Percentiles rank a stretch among this genome's conserved stretches.
Evolutionary conservation across 768 basidiomycete genomes (phyloP).

Genomic region (Cubamyces lactineus): DNA sequence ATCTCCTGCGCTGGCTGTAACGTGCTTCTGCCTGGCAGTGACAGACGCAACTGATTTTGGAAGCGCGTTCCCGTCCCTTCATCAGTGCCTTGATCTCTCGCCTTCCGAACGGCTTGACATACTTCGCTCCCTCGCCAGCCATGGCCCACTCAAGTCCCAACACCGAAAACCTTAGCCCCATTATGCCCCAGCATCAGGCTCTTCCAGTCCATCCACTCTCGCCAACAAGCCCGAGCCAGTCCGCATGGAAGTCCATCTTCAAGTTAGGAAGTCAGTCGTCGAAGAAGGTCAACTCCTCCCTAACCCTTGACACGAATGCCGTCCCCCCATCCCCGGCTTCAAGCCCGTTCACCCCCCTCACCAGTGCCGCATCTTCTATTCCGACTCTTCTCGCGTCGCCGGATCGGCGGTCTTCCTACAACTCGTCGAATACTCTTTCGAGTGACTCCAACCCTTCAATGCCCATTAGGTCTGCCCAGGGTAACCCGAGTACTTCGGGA

Average conservation of each 20-base stretch:
- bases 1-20: conserved; percentile 12
- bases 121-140: conserved; percentile 16
- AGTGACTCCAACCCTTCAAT: conserved; percentile 62
- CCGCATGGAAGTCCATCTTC: conserved; percentile 75
- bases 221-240: conserved; percentile 21
- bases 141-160: conserved; percentile 26
- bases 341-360: conserved; percentile 36
- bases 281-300: conserved; percentile 55
- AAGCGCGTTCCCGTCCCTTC: conserved; percentile 11
- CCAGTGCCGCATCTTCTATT: conserved; percentile 25
- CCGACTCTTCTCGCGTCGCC: conserved; percentile 45
- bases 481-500: conserved; percentile 27
- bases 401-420: conserved; percentile 74
- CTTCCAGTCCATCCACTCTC: conserved; percentile 24
- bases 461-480: conserved; percentile 27
- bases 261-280: conserved; percentile 66
- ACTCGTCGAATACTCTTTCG: conserved; percentile 77
- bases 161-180: conserved; percentile 27
- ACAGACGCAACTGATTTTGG: conserved; percentile 1
- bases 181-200: conserved; percentile 27
- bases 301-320: conserved; percentile 57
- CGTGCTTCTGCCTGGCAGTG: conserved; percentile 5
- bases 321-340: conserved; percentile 39
- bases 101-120: conserved; percentile 9
- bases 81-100: conserved; percentile 19